phyloP scores from a whole-genome alignment of 768 basidiomycete genomes.

The Boletus patriciae region DNA sequence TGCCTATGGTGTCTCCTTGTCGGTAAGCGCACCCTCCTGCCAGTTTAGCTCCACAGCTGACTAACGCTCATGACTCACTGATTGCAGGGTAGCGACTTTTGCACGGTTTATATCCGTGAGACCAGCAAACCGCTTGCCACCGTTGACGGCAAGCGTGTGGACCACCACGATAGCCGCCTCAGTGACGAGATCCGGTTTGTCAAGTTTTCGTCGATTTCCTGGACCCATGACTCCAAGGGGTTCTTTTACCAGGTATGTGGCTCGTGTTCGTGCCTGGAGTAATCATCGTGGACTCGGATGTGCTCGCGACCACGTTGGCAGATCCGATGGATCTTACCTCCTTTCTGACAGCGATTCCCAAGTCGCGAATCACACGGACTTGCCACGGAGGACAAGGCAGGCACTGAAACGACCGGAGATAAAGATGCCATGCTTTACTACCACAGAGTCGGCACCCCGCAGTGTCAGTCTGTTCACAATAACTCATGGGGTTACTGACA shows the following conservation, averaged over 20 bases:
- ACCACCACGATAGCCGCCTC: slow-evolving; percentile 53
- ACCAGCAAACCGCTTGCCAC: slow-evolving; percentile 57
- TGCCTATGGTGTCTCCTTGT: slow-evolving; percentile 74
- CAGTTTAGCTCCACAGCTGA: slow-evolving; percentile 2
- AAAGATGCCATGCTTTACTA: slow-evolving; percentile 74
- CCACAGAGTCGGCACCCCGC: slow-evolving; percentile 68
- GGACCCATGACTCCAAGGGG: slow-evolving; percentile 78
- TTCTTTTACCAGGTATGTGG: slow-evolving; percentile 74
- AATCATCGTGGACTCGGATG: background rate
- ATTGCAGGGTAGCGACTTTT: slow-evolving; percentile 69
- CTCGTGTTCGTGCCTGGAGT: background rate
- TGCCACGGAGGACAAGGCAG: slow-evolving; percentile 49
- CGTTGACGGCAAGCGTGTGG: slow-evolving; percentile 37
- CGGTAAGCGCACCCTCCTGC: slow-evolving; percentile 43
- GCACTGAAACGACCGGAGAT: slow-evolving; percentile 61
- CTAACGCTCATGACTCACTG: background rate
- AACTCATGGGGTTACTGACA: slow-evolving; percentile 7
- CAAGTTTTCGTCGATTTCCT: slow-evolving; percentile 71
- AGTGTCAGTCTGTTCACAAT: slow-evolving; percentile 45
- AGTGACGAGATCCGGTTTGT: slow-evolving; percentile 70
- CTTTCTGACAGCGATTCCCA: slow-evolving; percentile 52
- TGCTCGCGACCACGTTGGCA: background rate
- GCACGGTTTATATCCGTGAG: slow-evolving; percentile 64
- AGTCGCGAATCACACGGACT: slow-evolving; percentile 45
- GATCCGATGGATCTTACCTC: slow-evolving; percentile 3